phyloP scores from a whole-genome alignment of 169 alveolate species.

The Toxoplasma gondii region DNA sequence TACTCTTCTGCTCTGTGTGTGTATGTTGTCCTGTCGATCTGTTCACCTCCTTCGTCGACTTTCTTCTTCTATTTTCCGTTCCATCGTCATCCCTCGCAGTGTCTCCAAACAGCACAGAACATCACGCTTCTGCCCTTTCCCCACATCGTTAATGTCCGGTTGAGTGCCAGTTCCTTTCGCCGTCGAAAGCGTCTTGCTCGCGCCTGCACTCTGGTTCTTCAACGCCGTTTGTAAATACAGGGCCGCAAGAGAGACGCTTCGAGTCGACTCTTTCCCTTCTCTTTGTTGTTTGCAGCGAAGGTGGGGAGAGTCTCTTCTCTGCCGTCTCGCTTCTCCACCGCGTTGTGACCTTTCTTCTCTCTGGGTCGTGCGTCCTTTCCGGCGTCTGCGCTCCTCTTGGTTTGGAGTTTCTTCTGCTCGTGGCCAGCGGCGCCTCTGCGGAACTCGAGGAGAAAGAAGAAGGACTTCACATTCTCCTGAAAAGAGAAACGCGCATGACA shows the following conservation, averaged over 20 bases:
- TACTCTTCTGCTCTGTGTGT: too few relatives aligned
- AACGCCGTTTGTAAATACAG: constrained; percentile 60
- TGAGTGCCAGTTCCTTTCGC: too few relatives aligned
- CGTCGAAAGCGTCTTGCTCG: not conserved
- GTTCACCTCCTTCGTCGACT: not conserved
- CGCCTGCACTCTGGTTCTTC: not conserved
- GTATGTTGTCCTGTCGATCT: not conserved
- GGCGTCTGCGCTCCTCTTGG: too few relatives aligned
- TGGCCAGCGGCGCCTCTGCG: not conserved
- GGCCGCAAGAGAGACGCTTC: constrained; percentile 47
- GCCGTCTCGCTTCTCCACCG: not conserved
- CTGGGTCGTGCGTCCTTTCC: not conserved
- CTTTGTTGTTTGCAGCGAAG: not conserved
- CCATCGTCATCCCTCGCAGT: not conserved
- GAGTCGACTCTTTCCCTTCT: not conserved
- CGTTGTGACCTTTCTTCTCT: not conserved
- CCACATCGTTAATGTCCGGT: too few relatives aligned
- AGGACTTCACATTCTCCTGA: constrained; percentile 48
- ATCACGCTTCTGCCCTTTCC: too few relatives aligned
- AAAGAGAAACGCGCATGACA: not conserved
- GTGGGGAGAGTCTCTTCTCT: not conserved
- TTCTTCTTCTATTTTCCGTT: not conserved
- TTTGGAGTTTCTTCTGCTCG: not conserved
- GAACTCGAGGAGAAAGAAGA: constrained; percentile 49
- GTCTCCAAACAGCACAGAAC: too few relatives aligned